phyloP scores from a whole-genome alignment of 1,284 basidiomycete species.

The Ustilago crameri region DNA sequence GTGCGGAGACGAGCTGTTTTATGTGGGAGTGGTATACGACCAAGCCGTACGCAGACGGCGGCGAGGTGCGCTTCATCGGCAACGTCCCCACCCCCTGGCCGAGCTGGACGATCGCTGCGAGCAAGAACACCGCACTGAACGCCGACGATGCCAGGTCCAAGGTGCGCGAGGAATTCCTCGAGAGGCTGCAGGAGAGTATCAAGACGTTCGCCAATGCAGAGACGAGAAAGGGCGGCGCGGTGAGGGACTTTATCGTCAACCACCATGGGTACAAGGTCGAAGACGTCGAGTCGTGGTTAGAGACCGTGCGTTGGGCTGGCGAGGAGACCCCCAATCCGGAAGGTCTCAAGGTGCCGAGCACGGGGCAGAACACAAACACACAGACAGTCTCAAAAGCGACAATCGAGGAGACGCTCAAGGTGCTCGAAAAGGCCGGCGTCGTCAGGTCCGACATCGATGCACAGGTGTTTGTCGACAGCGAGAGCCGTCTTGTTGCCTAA shows the following conservation, averaged over 20 bases:
- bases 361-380: slow-evolving; percentile 49
- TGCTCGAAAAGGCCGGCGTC: slow-evolving; percentile 59
- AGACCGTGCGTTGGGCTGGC: slow-evolving; percentile 61
- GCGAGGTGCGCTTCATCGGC: slow-evolving; percentile 82
- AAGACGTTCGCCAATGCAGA: slow-evolving; percentile 50
- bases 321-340: slow-evolving; percentile 49
- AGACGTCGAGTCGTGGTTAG: slow-evolving; percentile 76
- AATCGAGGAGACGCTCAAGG: slow-evolving; percentile 43
- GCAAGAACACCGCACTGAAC: slow-evolving; percentile 32
- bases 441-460: slow-evolving; percentile 22
- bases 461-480: slow-evolving; percentile 16
- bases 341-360: slow-evolving; percentile 12
- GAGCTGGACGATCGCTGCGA: slow-evolving; percentile 76
- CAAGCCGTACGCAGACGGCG: slow-evolving; percentile 86
- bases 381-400: slow-evolving; percentile 40
- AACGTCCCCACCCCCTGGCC: slow-evolving; percentile 94
- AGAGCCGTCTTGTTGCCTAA: slow-evolving; percentile 31
- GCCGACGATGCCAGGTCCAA: background rate
- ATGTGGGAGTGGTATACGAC: slow-evolving; percentile 90
- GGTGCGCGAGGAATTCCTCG: slow-evolving; percentile 45
- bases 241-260: slow-evolving; percentile 42
- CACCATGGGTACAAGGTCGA: slow-evolving; percentile 73
- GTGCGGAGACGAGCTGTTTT: slow-evolving; percentile 32
- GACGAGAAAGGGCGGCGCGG: slow-evolving; percentile 16
- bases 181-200: slow-evolving; percentile 45